phyloP scores from a whole-genome alignment of 2,329 filamentous ascomycete species.

The Xylaria sp. region DNA sequence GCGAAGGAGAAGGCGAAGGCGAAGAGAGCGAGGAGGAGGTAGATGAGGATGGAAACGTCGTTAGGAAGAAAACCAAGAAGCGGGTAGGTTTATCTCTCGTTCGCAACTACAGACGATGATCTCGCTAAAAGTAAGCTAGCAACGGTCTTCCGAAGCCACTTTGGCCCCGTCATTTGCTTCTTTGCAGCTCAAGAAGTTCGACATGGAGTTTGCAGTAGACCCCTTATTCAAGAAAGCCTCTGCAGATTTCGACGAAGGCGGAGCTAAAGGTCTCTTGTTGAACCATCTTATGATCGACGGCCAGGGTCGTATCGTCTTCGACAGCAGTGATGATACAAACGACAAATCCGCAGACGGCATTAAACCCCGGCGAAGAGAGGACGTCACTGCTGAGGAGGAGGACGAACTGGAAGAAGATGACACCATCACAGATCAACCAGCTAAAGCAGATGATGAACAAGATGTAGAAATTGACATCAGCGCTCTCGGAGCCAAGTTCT shows the following conservation, averaged over 20 bases:
- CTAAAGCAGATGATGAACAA: conserved; percentile 59
- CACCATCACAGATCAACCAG: conserved; percentile 54
- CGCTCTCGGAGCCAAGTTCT: conserved; percentile 81
- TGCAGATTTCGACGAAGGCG: conserved; percentile 97
- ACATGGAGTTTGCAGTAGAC: conserved; percentile 95
- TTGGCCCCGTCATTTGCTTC: conserved; percentile 88
- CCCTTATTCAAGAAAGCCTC: conserved; percentile 99
- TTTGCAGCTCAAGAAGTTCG: conserved; percentile 94
- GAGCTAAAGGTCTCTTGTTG: conserved; percentile 91
- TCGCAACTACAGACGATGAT: neutral
- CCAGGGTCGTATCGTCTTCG: conserved; percentile 93
- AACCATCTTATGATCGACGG: conserved; percentile 97
- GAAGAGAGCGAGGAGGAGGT: conserved; percentile 73
- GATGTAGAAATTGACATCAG: conserved; percentile 82
- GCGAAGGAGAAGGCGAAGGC: conserved; percentile 74
- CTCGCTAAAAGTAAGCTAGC: conserved; percentile 51
- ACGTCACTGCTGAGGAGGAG: conserved; percentile 51
- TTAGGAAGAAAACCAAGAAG: conserved; percentile 73
- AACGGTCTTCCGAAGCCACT: conserved; percentile 90
- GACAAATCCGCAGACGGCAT: conserved; percentile 58
- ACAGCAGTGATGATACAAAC: conserved; percentile 89
- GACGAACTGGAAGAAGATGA: conserved; percentile 53
- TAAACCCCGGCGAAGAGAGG: conserved; percentile 51
- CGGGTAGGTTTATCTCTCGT: conserved; percentile 65
- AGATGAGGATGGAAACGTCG: conserved; percentile 67